Base-by-base conservation (phyloP, 495 filamentous ascomycete genomes). In the Trichocladium antarcticum region DNA sequence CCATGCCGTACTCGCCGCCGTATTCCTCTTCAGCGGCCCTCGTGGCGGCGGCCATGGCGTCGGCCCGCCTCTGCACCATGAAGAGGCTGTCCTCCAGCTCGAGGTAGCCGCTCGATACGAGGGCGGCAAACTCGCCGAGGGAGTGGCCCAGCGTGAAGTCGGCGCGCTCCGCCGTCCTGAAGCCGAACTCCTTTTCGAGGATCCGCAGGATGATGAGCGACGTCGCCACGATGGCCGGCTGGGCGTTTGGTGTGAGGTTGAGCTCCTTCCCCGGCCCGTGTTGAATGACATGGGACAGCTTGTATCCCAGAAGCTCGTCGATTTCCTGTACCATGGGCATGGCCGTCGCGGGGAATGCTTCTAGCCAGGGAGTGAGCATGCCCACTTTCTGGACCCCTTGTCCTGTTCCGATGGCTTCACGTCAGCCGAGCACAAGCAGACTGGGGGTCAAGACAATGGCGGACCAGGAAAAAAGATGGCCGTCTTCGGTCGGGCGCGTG, bases 211-310 rank as follows among this genome's bases (percentile, higher is more conserved):
- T 94, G 20, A 95, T 71, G 57, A 97, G 77, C 20, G 86, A 93
- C 5, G 87, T 87, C 12, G 89, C 85, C 83, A 98, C 90, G 64
- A 97, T 92, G 40, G 92, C 90, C 0, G 92, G 92, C 65, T 98
- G 92, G 9, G 92, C 83, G 59, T 95, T 87, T 49, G 82, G 79
- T 11, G 92, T 96, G 41, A 77, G 75, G 32, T 85, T 90, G 49
- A 98, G 75, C 16, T 70, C 69, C 17, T 76, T 75, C 54, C 81
- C 82, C 0, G 92, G 85, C 0, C 92, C 90, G 1, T 85, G 68
- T 29, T 78, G 75, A 56, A 98, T 95, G 47, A 90, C 75, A n/a
- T 72, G 69, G 29, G 86, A 85, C 21, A 95, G 70, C 56, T 74
- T 69, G 53, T 81, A 76, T 37, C 80, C 72, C 51, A 95, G 71